A percentile compares a stretch with the other conserved stretches of the same genome.
Conservation (phyloP, 2,329 filamentous ascomycete genomes). For the Paraphoma sp. region DNA sequence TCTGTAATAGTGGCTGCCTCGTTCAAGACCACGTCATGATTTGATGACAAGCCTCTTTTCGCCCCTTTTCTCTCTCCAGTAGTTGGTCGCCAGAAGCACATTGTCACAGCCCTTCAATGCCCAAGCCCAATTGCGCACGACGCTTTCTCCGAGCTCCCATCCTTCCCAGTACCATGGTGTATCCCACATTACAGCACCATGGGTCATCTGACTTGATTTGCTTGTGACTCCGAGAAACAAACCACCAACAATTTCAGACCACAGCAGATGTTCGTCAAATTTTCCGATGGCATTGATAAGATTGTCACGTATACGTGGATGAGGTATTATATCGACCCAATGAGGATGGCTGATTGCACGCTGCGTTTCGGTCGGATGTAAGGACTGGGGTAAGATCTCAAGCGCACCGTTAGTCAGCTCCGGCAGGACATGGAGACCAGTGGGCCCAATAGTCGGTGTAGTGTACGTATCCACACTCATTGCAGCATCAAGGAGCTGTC, state of each 20-base stretch:
- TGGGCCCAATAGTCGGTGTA: background rate
- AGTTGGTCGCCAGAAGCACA: conserved; percentile 5
- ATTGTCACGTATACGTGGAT: conserved; percentile 60
- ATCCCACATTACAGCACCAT: conserved; percentile 9
- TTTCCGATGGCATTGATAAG: conserved; percentile 46
- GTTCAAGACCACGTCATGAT: too few relatives aligned
- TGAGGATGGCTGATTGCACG: conserved; percentile 60
- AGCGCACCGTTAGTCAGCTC: background rate
- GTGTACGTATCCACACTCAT: background rate
- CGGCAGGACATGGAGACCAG: background rate
- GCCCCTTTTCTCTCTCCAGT: conserved; percentile 9
- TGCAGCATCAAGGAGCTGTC: conserved; percentile 19
- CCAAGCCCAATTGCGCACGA: conserved; percentile 15
- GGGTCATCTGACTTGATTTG: conserved; percentile 3
- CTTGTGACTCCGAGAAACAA: conserved; percentile 11
- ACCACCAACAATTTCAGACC: conserved; percentile 8
- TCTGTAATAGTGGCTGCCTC: too few relatives aligned
- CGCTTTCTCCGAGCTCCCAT: conserved; percentile 15
- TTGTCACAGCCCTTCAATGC: conserved; percentile 2
- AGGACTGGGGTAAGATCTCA: conserved; percentile 23
- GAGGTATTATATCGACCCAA: conserved; percentile 62
- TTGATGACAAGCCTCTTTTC: background rate
- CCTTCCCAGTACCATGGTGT: conserved; percentile 10
- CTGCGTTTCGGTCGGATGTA: conserved; percentile 60
- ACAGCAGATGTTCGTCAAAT: conserved; percentile 12